A percentile compares a stretch with the other conserved stretches of the same genome.
Conservation (phyloP, 768 basidiomycete species). For the Melanogaster broomeanus region DNA sequence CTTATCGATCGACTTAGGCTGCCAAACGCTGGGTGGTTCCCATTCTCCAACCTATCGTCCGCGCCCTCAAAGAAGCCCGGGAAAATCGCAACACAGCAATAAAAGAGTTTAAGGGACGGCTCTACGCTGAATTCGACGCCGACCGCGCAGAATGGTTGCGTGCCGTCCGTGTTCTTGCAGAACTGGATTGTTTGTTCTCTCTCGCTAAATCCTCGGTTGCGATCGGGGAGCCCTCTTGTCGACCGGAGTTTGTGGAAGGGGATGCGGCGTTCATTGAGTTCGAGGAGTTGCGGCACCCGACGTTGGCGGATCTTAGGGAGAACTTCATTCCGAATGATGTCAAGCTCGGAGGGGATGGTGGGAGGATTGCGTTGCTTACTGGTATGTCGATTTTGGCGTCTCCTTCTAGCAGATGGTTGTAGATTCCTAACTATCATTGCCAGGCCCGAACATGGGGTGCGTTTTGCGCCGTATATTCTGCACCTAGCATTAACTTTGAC, state of each 20-base stretch:
- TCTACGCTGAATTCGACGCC: slow-evolving; percentile 80
- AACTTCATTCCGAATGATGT: slow-evolving; percentile 95
- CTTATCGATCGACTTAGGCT: slow-evolving; percentile 43
- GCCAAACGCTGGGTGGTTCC: slow-evolving; percentile 78
- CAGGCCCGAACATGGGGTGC: slow-evolving; percentile 89
- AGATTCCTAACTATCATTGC: not conserved
- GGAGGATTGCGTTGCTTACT: slow-evolving; percentile 83
- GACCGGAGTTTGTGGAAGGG: slow-evolving; percentile 84
- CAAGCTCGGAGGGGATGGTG: slow-evolving; percentile 73
- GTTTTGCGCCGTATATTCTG: slow-evolving; percentile 23
- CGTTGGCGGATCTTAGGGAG: slow-evolving; percentile 63
- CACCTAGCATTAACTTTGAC: not conserved
- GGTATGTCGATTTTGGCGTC: slow-evolving; percentile 45
- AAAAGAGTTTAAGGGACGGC: slow-evolving; percentile 78
- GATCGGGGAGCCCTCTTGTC: slow-evolving; percentile 91
- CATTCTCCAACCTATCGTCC: slow-evolving; percentile 67
- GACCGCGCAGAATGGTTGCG: slow-evolving; percentile 82
- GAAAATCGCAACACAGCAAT: slow-evolving; percentile 81
- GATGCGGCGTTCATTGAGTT: slow-evolving; percentile 86
- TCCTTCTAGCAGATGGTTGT: not conserved
- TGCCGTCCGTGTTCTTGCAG: slow-evolving; percentile 83
- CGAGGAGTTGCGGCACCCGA: slow-evolving; percentile 87
- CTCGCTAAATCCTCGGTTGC: slow-evolving; percentile 87
- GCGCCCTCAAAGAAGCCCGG: slow-evolving; percentile 88
- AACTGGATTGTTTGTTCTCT: slow-evolving; percentile 95